These are phyloP conservation scores for Tritrichomonas foetus DNA, from an alignment of 208 protist genomes.

Conservation along the genomic window DNA sequence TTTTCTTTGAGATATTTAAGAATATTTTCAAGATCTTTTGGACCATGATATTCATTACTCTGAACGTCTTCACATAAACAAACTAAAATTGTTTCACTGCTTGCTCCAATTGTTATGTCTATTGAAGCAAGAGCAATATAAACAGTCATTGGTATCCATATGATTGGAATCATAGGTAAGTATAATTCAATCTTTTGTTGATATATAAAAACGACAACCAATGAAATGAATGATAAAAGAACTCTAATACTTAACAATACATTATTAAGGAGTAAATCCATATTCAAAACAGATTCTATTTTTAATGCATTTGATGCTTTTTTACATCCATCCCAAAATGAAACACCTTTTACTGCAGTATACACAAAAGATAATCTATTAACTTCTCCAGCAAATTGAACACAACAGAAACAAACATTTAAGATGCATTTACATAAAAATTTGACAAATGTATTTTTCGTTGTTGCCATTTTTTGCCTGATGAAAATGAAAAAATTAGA, in stretches of 20 bases:
- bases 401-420: neutral
- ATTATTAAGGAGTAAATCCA: neutral
- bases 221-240: neutral
- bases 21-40: too few species aligned
- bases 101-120: neutral
- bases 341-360: conserved; percentile 6
- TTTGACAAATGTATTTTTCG: neutral
- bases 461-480: too few species aligned
- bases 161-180: neutral
- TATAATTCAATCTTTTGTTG: neutral
- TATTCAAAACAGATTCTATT: neutral
- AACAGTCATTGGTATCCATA: neutral
- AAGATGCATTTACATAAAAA: neutral
- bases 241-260: neutral
- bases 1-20: too few species aligned
- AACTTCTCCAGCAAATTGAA: neutral
- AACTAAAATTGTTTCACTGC: neutral
- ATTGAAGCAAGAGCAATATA: neutral
- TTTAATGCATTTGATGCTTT: neutral
- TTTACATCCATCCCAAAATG: conserved; percentile 21
- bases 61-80: conserved; percentile 1
- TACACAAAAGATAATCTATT: neutral
- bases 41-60: neutral
- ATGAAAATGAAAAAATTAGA: neutral
- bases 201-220: neutral